These are phyloP conservation scores for Aspergillus wentii DNA, from an alignment of 495 filamentous ascomycete species.

Conservation along the genomic window DNA sequence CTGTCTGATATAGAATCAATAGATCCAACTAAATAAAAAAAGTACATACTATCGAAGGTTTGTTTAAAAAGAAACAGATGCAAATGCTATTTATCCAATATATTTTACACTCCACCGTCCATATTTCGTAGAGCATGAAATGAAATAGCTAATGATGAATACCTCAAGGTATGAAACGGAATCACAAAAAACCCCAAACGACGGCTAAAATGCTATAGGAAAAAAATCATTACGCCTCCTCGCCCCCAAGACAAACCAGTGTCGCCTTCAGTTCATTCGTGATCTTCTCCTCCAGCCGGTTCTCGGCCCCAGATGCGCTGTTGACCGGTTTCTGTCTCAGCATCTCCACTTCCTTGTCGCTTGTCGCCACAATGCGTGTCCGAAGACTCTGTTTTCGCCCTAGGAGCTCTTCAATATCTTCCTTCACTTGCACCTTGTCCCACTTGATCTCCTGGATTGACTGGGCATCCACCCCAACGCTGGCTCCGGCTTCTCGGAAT, in stretches of 20 bases:
- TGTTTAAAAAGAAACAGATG: too few relatives aligned
- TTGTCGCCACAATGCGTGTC: slow-evolving; percentile 65
- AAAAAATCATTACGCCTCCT: slow-evolving; percentile 37
- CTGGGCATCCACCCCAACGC: slow-evolving; percentile 51
- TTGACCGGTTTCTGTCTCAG: slow-evolving; percentile 43
- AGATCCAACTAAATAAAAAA: too few relatives aligned
- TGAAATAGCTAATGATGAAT: too few relatives aligned
- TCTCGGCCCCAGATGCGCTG: slow-evolving; percentile 40
- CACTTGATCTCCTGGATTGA: slow-evolving; percentile 64
- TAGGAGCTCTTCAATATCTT: slow-evolving; percentile 76
- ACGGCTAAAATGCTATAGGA: too few relatives aligned
- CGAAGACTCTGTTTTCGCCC: slow-evolving; percentile 55
- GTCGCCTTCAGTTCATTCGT: slow-evolving; percentile 54
- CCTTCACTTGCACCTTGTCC: slow-evolving; percentile 63
- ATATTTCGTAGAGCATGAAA: too few relatives aligned
- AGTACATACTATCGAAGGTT: too few relatives aligned
- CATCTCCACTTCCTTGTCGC: slow-evolving; percentile 64
- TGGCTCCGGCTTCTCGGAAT: slow-evolving; percentile 54
- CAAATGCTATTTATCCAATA: too few relatives aligned
- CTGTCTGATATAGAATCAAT: too few relatives aligned
- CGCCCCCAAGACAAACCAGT: slow-evolving; percentile 33
- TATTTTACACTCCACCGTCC: too few relatives aligned
- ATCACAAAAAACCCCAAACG: too few relatives aligned
- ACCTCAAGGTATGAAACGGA: too few relatives aligned
- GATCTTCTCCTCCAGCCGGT: slow-evolving; percentile 67